Conservation (phyloP, 2,329 filamentous ascomycete species). For the Neopestalotiopsis sp. region DNA sequence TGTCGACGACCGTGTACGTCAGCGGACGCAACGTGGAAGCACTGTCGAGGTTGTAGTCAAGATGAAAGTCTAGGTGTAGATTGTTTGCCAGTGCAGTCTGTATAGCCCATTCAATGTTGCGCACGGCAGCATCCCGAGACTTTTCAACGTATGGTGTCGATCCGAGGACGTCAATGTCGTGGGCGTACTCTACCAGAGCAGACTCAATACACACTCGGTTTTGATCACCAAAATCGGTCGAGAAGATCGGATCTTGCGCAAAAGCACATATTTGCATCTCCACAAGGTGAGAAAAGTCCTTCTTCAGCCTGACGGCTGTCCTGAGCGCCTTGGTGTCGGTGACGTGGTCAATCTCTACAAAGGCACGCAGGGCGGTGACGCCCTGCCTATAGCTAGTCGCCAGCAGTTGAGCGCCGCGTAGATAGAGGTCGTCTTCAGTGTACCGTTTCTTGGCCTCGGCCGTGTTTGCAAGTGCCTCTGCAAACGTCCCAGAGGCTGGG, state of each 20-base stretch:
- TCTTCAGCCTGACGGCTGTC: slow-evolving; percentile 62
- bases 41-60: slow-evolving; percentile 70
- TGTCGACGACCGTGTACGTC: slow-evolving; percentile 58
- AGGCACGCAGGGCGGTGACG: slow-evolving; percentile 73
- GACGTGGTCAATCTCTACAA: slow-evolving; percentile 72
- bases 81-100: slow-evolving; percentile 52
- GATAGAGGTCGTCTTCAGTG: slow-evolving; percentile 64
- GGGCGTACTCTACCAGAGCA: slow-evolving; percentile 32
- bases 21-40: slow-evolving; percentile 45
- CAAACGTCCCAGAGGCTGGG: slow-evolving; percentile 65
- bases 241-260: slow-evolving; percentile 73
- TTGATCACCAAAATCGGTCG: slow-evolving; percentile 51
- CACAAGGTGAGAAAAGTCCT: slow-evolving; percentile 56
- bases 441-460: slow-evolving; percentile 67
- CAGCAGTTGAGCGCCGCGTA: slow-evolving; percentile 68
- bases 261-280: slow-evolving; percentile 73
- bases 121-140: slow-evolving; percentile 48
- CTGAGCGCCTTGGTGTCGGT: slow-evolving; percentile 52
- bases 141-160: slow-evolving; percentile 75
- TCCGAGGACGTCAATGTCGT: slow-evolving; percentile 64
- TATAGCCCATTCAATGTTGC: slow-evolving; percentile 70
- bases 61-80: slow-evolving; percentile 72
- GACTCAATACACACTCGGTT: slow-evolving; percentile 55
- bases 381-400: slow-evolving; percentile 68
- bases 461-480: slow-evolving; percentile 63